Evolutionary conservation across 768 basidiomycete species (phyloP).

Genomic region (Zangia roseola): DNA sequence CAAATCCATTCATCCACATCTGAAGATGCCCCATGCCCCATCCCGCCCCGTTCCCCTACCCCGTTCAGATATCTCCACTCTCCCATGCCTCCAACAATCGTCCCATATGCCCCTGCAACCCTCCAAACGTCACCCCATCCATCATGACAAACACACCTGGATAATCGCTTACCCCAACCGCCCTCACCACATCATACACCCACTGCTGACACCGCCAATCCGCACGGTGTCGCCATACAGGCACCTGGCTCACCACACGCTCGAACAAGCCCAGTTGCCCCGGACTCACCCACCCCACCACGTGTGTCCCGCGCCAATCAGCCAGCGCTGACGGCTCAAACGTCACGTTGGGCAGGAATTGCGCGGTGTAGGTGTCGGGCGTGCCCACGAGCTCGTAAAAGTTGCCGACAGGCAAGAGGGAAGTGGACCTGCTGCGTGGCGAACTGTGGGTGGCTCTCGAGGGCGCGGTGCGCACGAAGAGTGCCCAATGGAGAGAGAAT

Average conservation of each 20-base stretch:
- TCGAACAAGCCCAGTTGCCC: slow-evolving; percentile 18
- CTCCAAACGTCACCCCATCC: slow-evolving; percentile 12
- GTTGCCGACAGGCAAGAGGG: slow-evolving; percentile 14
- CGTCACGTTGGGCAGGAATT: slow-evolving; percentile 3
- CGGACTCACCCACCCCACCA: slow-evolving; percentile 22
- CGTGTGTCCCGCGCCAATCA: slow-evolving; percentile 26
- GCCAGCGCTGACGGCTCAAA: slow-evolving; percentile 11
- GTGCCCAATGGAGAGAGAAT: slow-evolving; percentile 27
- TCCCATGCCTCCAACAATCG: slow-evolving; percentile 32
- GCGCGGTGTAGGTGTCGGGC: slow-evolving; percentile 25
- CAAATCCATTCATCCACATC: too few species aligned
- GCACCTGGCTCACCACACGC: slow-evolving; percentile 8
- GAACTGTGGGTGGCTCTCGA: not conserved
- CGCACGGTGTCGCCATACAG: slow-evolving; percentile 14
- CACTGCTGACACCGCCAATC: slow-evolving; percentile 30
- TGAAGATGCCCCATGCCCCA: not conserved
- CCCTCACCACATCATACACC: slow-evolving; percentile 22
- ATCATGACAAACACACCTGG: slow-evolving; percentile 10
- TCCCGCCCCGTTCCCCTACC: too few species aligned
- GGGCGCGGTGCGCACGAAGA: slow-evolving; percentile 27
- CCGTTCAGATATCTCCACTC: slow-evolving; percentile 22
- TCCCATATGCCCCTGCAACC: slow-evolving; percentile 25
- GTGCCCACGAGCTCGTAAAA: slow-evolving; percentile 28
- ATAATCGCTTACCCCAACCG: not conserved
- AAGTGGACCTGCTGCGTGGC: not conserved